Evolutionary conservation across 1,139 yeast species (phyloP).

Genomic region (Zygoascus meyerae): DNA sequence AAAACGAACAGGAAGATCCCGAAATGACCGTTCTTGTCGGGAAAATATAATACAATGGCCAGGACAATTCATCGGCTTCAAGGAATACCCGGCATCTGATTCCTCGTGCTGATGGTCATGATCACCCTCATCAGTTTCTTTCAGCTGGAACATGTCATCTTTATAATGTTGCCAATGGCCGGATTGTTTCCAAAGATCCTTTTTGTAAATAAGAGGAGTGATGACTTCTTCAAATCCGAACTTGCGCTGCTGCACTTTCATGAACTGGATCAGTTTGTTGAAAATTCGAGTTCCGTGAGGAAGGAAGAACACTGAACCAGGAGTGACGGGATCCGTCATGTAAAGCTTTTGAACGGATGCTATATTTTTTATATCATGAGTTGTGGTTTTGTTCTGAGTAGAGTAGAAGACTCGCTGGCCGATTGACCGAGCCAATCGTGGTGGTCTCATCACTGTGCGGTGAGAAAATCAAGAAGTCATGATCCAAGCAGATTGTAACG

Average conservation of each 20-base stretch:
- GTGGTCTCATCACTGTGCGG: too few species aligned
- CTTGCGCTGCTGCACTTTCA: slow-evolving; percentile 75
- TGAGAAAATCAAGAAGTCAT: too few species aligned
- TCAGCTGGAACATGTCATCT: slow-evolving; percentile 87
- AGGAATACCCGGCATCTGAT: slow-evolving; percentile 55
- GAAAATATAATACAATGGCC: slow-evolving; percentile 91
- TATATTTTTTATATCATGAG: slow-evolving; percentile 15
- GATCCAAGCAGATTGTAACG: too few species aligned
- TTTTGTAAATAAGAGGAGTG: slow-evolving; percentile 85
- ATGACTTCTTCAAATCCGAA: slow-evolving; percentile 91
- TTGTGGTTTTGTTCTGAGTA: slow-evolving; percentile 4
- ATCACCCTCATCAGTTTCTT: slow-evolving; percentile 29
- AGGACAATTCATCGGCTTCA: slow-evolving; percentile 98
- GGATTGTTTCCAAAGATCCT: slow-evolving; percentile 79
- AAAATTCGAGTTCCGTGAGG: slow-evolving; percentile 89
- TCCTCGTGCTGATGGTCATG: slow-evolving; percentile 35
- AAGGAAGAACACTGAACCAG: slow-evolving; percentile 82
- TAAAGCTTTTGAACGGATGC: slow-evolving; percentile 55
- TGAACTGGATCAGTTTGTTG: slow-evolving; percentile 69
- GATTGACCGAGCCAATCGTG: too few species aligned
- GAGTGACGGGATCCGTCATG: slow-evolving; percentile 71
- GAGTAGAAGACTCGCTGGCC: background rate
- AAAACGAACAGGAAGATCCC: slow-evolving; percentile 82
- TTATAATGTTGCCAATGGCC: slow-evolving; percentile 97
- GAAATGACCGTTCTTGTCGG: slow-evolving; percentile 76